phyloP scores from a whole-genome alignment of 164 flowering plant species.

The Dillenia suffruticosa region DNA sequence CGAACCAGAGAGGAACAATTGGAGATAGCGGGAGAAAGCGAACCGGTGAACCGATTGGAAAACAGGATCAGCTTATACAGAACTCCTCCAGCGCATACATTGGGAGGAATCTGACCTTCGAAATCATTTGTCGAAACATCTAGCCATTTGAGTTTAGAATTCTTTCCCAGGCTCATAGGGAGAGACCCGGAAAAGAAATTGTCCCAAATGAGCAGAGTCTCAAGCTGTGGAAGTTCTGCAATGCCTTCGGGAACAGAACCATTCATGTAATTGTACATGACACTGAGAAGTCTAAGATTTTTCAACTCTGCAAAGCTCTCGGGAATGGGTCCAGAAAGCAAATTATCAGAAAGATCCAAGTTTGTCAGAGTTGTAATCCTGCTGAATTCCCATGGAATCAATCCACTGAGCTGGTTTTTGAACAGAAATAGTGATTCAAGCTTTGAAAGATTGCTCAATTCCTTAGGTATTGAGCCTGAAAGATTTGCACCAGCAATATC shows the following conservation, averaged over 20 bases:
- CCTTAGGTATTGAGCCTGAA: conserved; percentile 67
- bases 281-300: conserved; percentile 67
- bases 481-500: conserved; percentile 87
- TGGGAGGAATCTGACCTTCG: conserved; percentile 61
- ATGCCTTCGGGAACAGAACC: conserved; percentile 73
- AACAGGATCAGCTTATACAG: conserved; percentile 68
- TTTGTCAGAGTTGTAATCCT: conserved; percentile 34
- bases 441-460: conserved; percentile 61
- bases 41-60: conserved; percentile 65
- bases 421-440: conserved; percentile 78
- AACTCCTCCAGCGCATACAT: conserved; percentile 60
- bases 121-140: conserved; percentile 87
- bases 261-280: conserved; percentile 71
- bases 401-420: conserved; percentile 62
- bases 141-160: conserved; percentile 64
- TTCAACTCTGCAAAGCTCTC: conserved; percentile 63
- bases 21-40: conserved; percentile 57
- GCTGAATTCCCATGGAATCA: conserved; percentile 59
- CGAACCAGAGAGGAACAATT: conserved; percentile 88
- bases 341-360: conserved; percentile 91
- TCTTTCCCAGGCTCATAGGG: conserved; percentile 62
- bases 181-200: conserved; percentile 77
- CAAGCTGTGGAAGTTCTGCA: conserved; percentile 69
- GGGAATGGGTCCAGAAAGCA: conserved; percentile 71
- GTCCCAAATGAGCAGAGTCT: conserved; percentile 81